A percentile compares a stretch with the other conserved stretches of the same genome.
Conservation (phyloP, 176 grass and related monocot genomes). For the Ampelocalamus luodianensis region DNA sequence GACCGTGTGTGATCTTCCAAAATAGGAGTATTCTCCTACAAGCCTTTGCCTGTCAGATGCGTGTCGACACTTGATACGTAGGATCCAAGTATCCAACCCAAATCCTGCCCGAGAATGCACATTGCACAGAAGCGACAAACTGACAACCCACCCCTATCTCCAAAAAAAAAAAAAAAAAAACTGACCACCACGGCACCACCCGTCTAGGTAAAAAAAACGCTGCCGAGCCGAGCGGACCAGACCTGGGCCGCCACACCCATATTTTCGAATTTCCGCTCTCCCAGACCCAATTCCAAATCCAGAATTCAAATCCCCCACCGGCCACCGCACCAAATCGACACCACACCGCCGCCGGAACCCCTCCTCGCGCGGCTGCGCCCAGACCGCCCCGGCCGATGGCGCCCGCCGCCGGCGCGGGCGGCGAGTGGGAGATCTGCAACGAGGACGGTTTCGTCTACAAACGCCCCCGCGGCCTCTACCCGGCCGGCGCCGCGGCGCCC, state of each 20-base stretch:
- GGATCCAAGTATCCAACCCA: too few species aligned
- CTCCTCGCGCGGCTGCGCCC: not conserved
- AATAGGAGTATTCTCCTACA: not conserved
- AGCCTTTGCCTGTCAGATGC: too few species aligned
- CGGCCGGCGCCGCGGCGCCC: not conserved
- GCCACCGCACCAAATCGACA: not conserved
- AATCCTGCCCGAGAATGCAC: too few species aligned
- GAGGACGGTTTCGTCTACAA: constrained; percentile 70
- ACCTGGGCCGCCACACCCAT: not conserved
- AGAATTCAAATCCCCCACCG: not conserved
- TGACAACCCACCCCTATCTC: too few species aligned
- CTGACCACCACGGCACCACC: too few species aligned
- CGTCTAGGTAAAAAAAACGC: too few species aligned
- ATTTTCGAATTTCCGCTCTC: constrained; percentile 25
- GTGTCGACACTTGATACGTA: too few species aligned
- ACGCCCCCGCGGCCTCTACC: constrained; percentile 45
- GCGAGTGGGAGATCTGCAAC: constrained; percentile 57
- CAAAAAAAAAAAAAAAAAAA: too few species aligned
- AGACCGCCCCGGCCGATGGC: not conserved
- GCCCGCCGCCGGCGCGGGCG: constrained; percentile 16
- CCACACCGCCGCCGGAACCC: not conserved
- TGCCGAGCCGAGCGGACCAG: not conserved
- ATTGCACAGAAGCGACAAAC: too few species aligned
- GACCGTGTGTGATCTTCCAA: not conserved
- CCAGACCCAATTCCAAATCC: not conserved